Base-by-base conservation (phyloP, 306 rosid genomes). In the Amphicarpaea edgeworthii region DNA sequence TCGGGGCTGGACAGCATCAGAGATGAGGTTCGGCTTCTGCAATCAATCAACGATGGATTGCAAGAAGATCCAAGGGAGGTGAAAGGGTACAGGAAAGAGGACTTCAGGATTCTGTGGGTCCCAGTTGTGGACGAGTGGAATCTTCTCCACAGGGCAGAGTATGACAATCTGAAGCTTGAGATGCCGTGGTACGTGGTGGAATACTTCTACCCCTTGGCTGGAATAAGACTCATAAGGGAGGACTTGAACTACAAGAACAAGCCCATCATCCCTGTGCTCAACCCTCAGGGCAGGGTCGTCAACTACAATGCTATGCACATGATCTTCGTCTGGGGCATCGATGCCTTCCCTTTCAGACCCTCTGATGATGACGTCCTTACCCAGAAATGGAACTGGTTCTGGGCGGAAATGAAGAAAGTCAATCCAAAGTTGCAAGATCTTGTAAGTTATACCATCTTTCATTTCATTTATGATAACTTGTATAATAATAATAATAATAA, bases 301-400 rank as follows among this genome's bases (percentile, higher is more conserved):
- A 81, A 85, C 72, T 5, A 2, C n/a, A 75, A 85, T 75, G 86
- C 88, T 0, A 55, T 78, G 81, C 88, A 85, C 72, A 70, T 85
- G 86, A 75, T 85, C 19, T 85, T 85, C 38, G 88, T 79, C 0
- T 82, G 88, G 88, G 88, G 86, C 0, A 79, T 78, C 15, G 81
- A 79, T 9, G 86, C 86, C 12, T 85, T 85, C 79, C 88, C 88
- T 30, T 85, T 82, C 58, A 68, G 84, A 8, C 72, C 81, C 8
- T 14, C 41, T 6, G 86, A 81, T 70, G 88, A 78, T 42, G 81
- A 55, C 20, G 3, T 32, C 0, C 88, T 85, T 10, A 60, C 83
- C 17, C 83, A 78, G 75, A 85, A 75, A 4, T 78, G 82, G 83
- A 85, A 81, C 16, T 85, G 88, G 88, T 85, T 85, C 47, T 85